These are phyloP conservation scores for Aspergillus bertholletiae DNA, from an alignment of 495 filamentous ascomycete species.

Conservation along the genomic window DNA sequence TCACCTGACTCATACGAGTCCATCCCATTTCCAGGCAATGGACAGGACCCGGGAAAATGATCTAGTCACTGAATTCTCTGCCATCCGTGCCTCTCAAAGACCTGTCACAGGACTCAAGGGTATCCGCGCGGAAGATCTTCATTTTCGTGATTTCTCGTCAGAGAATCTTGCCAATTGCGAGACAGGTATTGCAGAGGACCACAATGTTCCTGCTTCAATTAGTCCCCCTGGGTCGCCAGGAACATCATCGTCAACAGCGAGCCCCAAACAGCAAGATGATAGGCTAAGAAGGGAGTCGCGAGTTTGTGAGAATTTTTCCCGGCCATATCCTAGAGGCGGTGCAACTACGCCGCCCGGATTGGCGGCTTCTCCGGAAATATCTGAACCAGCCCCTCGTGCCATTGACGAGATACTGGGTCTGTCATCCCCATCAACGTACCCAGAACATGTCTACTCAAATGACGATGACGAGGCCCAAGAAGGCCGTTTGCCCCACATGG, in stretches of 20 bases:
- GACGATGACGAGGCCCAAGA: conserved; percentile 12
- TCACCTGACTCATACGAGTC: conserved; percentile 75
- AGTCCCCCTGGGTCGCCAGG: conserved; percentile 18
- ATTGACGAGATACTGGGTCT: conserved; percentile 45
- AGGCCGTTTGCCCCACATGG: conserved; percentile 13
- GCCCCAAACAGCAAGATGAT: conserved; percentile 13
- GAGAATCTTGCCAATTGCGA: conserved; percentile 37
- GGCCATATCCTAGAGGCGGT: conserved; percentile 34
- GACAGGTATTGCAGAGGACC: conserved; percentile 24
- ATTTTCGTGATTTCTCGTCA: conserved; percentile 59
- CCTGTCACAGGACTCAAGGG: conserved; percentile 58
- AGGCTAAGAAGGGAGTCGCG: conserved; percentile 29
- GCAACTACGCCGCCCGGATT: conserved; percentile 28
- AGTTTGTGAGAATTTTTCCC: conserved; percentile 47
- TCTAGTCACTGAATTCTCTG: conserved; percentile 62
- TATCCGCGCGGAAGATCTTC: conserved; percentile 61
- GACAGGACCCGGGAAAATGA: conserved; percentile 56
- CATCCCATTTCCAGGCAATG: conserved; percentile 57
- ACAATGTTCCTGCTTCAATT: conserved; percentile 10
- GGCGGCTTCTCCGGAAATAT: conserved; percentile 28
- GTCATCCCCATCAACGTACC: conserved; percentile 24
- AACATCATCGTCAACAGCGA: conserved; percentile 10
- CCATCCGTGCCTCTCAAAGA: conserved; percentile 63
- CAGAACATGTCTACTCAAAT: conserved; percentile 34
- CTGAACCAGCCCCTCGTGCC: conserved; percentile 38